Conservation (phyloP, 179 eudicot species). For the Vitellaria paradoxa region DNA sequence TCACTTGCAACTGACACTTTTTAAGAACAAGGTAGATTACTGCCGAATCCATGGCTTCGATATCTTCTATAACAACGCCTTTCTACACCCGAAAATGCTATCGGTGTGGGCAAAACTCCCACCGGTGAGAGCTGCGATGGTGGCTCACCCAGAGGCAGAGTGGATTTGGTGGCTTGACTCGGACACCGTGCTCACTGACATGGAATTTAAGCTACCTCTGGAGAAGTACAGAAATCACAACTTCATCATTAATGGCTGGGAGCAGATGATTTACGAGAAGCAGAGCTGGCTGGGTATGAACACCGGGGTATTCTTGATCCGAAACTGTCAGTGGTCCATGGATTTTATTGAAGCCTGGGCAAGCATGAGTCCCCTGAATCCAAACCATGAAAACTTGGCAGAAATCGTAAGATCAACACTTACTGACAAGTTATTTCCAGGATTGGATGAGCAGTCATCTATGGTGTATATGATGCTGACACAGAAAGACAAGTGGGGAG, state of each 20-base stretch:
- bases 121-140: conserved; percentile 38
- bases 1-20: conserved; percentile 21
- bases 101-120: conserved; percentile 50
- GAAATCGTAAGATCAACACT: conserved; percentile 9
- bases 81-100: conserved; percentile 39
- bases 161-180: conserved; percentile 60
- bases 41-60: conserved; percentile 29
- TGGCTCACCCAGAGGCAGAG: conserved; percentile 15
- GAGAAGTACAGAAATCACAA: conserved; percentile 36
- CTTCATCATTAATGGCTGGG: conserved; percentile 46
- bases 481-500: conserved; percentile 23
- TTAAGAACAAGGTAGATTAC: conserved; percentile 40
- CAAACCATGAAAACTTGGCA: conserved; percentile 32
- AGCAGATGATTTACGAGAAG: conserved; percentile 30
- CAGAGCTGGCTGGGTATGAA: conserved; percentile 34
- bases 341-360: conserved; percentile 41
- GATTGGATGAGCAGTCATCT: conserved; percentile 37
- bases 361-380: conserved; percentile 34
- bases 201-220: conserved; percentile 48
- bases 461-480: conserved; percentile 29
- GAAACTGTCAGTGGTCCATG: background rate
- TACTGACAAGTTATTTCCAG: conserved; percentile 25
- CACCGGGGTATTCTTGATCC: conserved; percentile 37
- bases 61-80: conserved; percentile 33
- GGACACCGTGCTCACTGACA: conserved; percentile 49